Evolutionary conservation across 805 yeast genomes (phyloP).

Genomic region (Scheffersomyces spartinae): DNA sequence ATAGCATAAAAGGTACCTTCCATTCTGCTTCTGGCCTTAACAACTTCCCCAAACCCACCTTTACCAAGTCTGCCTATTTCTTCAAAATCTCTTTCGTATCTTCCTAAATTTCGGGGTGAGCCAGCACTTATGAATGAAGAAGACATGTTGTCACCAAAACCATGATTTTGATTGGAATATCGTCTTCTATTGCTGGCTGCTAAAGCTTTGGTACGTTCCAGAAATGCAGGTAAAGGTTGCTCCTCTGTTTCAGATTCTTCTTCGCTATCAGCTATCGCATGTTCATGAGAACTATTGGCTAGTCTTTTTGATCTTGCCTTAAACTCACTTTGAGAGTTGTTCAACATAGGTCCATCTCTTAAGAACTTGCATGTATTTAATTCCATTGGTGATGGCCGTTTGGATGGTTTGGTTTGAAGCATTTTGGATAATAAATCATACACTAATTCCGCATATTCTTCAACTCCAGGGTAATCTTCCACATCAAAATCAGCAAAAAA

Average conservation of each 20-base stretch:
- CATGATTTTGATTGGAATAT: slow-evolving; percentile 12
- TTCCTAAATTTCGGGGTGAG: slow-evolving; percentile 36
- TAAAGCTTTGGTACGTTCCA: slow-evolving; percentile 5
- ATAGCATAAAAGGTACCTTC: slow-evolving; percentile 95
- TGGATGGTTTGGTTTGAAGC: slow-evolving; percentile 52
- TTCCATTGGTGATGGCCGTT: slow-evolving; percentile 76
- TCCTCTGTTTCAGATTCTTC: background rate
- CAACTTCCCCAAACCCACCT: slow-evolving; percentile 98
- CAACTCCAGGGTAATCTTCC: slow-evolving; percentile 40
- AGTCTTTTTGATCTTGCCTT: background rate
- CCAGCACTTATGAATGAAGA: slow-evolving; percentile 15
- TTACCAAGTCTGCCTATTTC: slow-evolving; percentile 84
- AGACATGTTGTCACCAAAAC: slow-evolving; percentile 3
- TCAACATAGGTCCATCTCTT: slow-evolving; percentile 48
- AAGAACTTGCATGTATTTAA: slow-evolving; percentile 74
- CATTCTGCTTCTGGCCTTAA: slow-evolving; percentile 85
- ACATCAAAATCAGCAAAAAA: slow-evolving; percentile 15
- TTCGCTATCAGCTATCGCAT: background rate
- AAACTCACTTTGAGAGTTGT: background rate
- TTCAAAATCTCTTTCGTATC: slow-evolving; percentile 90
- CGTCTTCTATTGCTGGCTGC: slow-evolving; percentile 7
- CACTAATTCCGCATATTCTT: slow-evolving; percentile 55
- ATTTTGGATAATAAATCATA: slow-evolving; percentile 56
- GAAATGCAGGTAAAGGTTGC: slow-evolving; percentile 5
- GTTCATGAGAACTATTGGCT: background rate